Evolutionary conservation across 148 eudicot species (phyloP), one percentile per base, ranked within the genome.

Genomic region (Pharnaceum exiguum): DNA sequence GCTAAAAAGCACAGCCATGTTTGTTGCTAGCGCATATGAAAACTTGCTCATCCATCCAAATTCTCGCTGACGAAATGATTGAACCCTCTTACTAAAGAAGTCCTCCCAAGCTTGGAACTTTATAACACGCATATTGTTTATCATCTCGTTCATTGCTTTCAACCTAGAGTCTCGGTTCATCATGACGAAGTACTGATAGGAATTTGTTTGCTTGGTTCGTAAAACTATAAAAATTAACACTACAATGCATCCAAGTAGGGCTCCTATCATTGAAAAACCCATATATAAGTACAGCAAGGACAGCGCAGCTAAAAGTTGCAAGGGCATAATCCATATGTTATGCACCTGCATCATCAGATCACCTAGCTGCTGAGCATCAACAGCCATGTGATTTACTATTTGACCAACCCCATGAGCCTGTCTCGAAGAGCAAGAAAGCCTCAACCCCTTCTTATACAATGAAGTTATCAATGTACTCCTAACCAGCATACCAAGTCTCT

Each of bases 41-140:
- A 90, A 82, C 65, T 85, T 93, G 36, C 78, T 59, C 5, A 93
- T 79, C 89, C 91, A 93, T 70, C 78, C 83, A 58, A 81, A 88
- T 61, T 93, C 98, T 44, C 79, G 82, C 21, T 65, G 58, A 36
- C 98, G 70, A 90, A 93, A 85, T 37, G 81, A 84, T 71, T 85
- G 84, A 5, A 93, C 68, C 68, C 30, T 74, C 56, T 64, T 46
- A 51, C 81, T 77, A 72, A 82, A 93, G 56, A 79, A 81, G 52
- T 87, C 94, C 75, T 93, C 98, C 98, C 98, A 93, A 53, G 95
- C 96, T 63, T 93, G 82, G 71, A 85, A 79, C 77, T 93, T 93
- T 28, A 93, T 75, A 42, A 88, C 80, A 72, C 95, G 79, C 98
- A 93, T 93, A 70, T 83, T 93, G 66, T 77, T 85, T 10, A 93